These are phyloP conservation scores for Ciborinia camelliae DNA, from an alignment of 2,329 filamentous ascomycete species.

Conservation along the genomic window DNA sequence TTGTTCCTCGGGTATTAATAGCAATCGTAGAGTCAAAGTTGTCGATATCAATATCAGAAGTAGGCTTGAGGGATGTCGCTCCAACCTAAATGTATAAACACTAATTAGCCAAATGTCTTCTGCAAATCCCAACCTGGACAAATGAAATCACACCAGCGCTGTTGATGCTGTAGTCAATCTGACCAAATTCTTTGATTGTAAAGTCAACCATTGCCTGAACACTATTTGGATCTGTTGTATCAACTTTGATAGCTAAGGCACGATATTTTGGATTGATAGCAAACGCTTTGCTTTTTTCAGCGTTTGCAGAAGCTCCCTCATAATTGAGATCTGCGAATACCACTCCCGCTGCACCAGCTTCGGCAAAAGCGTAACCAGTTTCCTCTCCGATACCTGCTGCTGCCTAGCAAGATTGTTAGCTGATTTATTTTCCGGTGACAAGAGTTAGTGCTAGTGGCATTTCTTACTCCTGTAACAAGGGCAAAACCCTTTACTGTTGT, in stretches of 20 bases:
- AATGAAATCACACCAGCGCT: slow-evolving; percentile 40
- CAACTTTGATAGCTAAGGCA: slow-evolving; percentile 30
- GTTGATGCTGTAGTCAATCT: slow-evolving; percentile 53
- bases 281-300: slow-evolving; percentile 31
- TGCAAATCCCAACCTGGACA: too few species aligned
- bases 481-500: neutral
- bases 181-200: slow-evolving; percentile 47
- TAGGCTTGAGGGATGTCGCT: neutral
- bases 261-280: slow-evolving; percentile 32
- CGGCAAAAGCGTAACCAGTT: slow-evolving; percentile 3
- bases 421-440: too few species aligned
- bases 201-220: slow-evolving; percentile 33
- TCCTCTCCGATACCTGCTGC: neutral
- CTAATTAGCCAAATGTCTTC: neutral
- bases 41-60: slow-evolving; percentile 29
- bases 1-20: slow-evolving; percentile 38
- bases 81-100: neutral
- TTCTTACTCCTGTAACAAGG: neutral
- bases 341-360: slow-evolving; percentile 21
- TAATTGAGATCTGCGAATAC: slow-evolving; percentile 34
- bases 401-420: too few species aligned
- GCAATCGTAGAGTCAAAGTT: slow-evolving; percentile 34
- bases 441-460: neutral
- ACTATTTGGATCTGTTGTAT: slow-evolving; percentile 28
- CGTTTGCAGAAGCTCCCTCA: slow-evolving; percentile 23